A percentile compares a stretch with the other conserved stretches of the same genome.
These are phyloP conservation scores for Cucurbitaria berberidis DNA, from an alignment of 2,329 filamentous ascomycete genomes.

Conservation along the genomic window DNA sequence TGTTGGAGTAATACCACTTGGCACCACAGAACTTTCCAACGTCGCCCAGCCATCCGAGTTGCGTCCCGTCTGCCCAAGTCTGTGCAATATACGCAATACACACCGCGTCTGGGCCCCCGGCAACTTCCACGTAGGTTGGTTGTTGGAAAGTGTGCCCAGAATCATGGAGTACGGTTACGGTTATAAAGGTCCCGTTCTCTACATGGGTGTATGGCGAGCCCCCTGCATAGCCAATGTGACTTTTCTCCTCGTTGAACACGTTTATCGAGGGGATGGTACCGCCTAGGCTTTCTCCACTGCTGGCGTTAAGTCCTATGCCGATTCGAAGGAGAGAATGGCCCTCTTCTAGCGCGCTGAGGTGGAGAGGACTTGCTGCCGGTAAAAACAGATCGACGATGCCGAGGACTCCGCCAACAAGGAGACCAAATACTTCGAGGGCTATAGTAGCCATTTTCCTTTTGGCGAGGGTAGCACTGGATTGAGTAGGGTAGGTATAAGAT, in stretches of 20 bases:
- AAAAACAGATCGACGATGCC: constrained; percentile 3
- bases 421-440: constrained; percentile 4
- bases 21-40: constrained; percentile 11
- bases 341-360: not conserved
- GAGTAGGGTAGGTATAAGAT: too few relatives aligned
- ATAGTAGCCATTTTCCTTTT: not conserved
- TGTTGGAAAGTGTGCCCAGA: constrained; percentile 2
- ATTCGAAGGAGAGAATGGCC: constrained; percentile 5
- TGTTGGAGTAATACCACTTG: constrained; percentile 5
- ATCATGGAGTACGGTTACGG: not conserved
- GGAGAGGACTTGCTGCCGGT: not conserved
- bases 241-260: constrained; percentile 4
- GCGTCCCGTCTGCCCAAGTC: constrained; percentile 12
- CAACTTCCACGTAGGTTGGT: constrained; percentile 4
- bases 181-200: not conserved
- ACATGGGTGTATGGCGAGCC: not conserved
- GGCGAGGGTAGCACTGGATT: not conserved
- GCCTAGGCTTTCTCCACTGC: not conserved
- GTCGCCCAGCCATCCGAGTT: constrained; percentile 17
- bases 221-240: not conserved
- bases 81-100: constrained; percentile 20
- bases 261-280: constrained; percentile 3
- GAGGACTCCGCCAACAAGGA: not conserved
- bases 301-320: constrained; percentile 5
- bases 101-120: constrained; percentile 10